These are phyloP conservation scores for Lactarius tabidus DNA, from an alignment of 768 basidiomycete species.

Conservation along the genomic window DNA sequence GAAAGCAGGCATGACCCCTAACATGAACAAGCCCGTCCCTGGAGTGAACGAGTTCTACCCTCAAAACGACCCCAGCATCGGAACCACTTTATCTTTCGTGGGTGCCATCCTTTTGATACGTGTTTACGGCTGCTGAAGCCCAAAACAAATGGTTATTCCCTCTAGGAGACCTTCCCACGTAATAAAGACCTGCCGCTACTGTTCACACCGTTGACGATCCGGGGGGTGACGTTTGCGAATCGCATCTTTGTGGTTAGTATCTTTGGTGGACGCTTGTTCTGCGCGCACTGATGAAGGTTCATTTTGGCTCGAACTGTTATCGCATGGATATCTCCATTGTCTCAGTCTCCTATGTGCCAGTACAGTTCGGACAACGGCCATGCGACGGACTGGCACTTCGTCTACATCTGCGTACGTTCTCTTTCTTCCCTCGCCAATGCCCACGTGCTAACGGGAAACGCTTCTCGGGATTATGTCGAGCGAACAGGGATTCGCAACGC, in stretches of 20 bases:
- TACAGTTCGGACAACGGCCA: conserved; percentile 73
- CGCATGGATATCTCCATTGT: background rate
- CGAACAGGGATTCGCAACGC: conserved; percentile 54
- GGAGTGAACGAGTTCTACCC: conserved; percentile 54
- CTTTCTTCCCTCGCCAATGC: background rate
- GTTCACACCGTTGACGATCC: conserved; percentile 63
- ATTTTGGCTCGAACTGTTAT: no score
- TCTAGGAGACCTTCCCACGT: conserved; percentile 40
- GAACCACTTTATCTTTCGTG: conserved; percentile 38
- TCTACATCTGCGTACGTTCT: conserved; percentile 59
- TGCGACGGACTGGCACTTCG: conserved; percentile 79
- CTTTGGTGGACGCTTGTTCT: background rate
- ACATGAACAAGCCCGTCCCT: conserved; percentile 47
- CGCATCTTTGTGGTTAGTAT: conserved; percentile 59
- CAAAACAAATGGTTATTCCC: background rate
- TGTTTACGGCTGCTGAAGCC: background rate
- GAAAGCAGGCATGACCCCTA: background rate
- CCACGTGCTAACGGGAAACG: background rate
- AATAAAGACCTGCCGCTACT: conserved; percentile 51
- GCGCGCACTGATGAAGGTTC: background rate
- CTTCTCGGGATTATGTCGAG: background rate
- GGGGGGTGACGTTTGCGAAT: conserved; percentile 65
- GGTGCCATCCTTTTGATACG: background rate
- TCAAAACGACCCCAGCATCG: conserved; percentile 55
- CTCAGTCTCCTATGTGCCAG: conserved; percentile 75